These are phyloP conservation scores for Amphicarpaea edgeworthii DNA, from an alignment of 306 rosid species.

Conservation along the genomic window DNA sequence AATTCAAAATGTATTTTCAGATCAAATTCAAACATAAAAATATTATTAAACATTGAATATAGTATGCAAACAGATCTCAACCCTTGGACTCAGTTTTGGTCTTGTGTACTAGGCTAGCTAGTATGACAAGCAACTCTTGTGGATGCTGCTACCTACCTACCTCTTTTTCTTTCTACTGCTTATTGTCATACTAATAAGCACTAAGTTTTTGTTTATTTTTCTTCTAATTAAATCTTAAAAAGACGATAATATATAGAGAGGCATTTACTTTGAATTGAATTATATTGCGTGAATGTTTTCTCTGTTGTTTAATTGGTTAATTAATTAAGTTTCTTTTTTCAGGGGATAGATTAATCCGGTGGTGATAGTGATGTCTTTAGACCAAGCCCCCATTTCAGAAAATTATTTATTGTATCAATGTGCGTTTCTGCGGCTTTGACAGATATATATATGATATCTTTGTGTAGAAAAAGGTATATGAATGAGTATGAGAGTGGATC, in stretches of 20 bases:
- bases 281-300: not conserved
- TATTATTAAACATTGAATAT: not conserved
- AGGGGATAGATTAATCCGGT: too few species aligned
- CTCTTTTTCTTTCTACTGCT: too few species aligned
- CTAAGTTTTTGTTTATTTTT: too few species aligned
- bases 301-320: not conserved
- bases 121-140: not conserved
- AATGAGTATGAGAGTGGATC: too few species aligned
- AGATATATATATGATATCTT: not conserved
- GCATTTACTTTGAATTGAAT: too few species aligned
- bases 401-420: not conserved
- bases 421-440: not conserved
- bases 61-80: not conserved
- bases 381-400: not conserved
- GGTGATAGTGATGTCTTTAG: not conserved
- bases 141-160: too few species aligned
- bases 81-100: slow-evolving; percentile 1
- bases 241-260: too few species aligned
- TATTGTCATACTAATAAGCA: too few species aligned
- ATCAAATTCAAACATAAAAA: not conserved
- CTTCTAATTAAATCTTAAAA: too few species aligned
- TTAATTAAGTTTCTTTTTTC: too few species aligned
- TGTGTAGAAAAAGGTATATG: not conserved
- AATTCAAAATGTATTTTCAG: not conserved
- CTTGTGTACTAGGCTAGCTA: not conserved